Evolutionary conservation across 129 eudicot genomes (phyloP).

Genomic region (Escallonia rubra): DNA sequence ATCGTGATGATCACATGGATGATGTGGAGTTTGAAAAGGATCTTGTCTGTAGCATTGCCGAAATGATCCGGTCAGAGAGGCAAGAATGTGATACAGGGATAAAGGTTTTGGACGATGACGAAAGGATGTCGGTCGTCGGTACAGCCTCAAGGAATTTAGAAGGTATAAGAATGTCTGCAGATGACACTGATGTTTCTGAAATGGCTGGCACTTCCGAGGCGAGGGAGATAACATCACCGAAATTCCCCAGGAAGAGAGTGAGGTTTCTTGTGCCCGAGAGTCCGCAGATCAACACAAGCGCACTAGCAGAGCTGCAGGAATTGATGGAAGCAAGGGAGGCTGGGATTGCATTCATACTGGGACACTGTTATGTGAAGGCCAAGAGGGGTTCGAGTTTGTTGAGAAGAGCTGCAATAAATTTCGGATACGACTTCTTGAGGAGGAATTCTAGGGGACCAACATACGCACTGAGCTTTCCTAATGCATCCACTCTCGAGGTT

Average conservation of each 20-base stretch:
- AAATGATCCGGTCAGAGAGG: conserved; percentile 57
- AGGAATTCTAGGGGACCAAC: conserved; percentile 62
- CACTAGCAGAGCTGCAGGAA: conserved; percentile 49
- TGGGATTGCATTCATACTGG: conserved; percentile 70
- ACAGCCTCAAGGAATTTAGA: conserved; percentile 29
- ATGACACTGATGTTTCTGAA: conserved; percentile 14
- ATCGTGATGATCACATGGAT: conserved; percentile 58
- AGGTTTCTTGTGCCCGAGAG: conserved; percentile 59
- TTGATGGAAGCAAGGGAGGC: conserved; percentile 80
- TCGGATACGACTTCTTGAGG: conserved; percentile 66
- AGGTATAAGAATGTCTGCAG: conserved; percentile 36
- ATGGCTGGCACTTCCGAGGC: conserved; percentile 4
- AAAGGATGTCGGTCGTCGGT: conserved; percentile 59
- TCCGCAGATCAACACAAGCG: conserved; percentile 35
- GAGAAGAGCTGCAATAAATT: conserved; percentile 51
- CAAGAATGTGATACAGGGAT: conserved; percentile 5
- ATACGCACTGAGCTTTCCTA: conserved; percentile 52
- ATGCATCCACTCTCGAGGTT: conserved; percentile 72
- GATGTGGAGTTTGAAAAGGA: conserved; percentile 69
- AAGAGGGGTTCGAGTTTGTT: conserved; percentile 65
- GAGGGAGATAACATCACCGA: conserved; percentile 28
- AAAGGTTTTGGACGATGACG: conserved; percentile 7
- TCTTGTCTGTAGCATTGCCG: conserved; percentile 69
- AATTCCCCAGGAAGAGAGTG: conserved; percentile 43
- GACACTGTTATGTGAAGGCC: conserved; percentile 62